Conservation (phyloP, 768 basidiomycete genomes). For the Rhizopogon rudus region DNA sequence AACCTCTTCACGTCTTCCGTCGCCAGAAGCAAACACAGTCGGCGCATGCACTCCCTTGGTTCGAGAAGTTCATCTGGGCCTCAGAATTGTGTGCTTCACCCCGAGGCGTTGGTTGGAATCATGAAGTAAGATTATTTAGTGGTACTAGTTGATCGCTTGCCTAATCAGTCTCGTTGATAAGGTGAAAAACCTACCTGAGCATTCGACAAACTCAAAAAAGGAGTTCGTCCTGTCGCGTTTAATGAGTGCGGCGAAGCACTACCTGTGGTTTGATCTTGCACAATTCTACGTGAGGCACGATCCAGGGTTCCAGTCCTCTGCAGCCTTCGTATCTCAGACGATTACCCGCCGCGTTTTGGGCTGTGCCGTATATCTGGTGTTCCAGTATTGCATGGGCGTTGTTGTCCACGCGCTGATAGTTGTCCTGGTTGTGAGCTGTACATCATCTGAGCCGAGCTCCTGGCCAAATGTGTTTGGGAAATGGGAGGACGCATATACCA, state of each 20-base stretch:
- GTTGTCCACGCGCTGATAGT: not conserved
- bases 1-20: constrained; percentile 19
- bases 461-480: constrained; percentile 36
- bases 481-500: constrained; percentile 29
- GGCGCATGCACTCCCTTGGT: constrained; percentile 8
- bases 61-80: constrained; percentile 25
- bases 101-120: constrained; percentile 32
- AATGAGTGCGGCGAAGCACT: constrained; percentile 3
- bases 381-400: not conserved
- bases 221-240: constrained; percentile 21
- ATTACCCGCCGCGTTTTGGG: not conserved
- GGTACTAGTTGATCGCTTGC: constrained; percentile 8
- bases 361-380: not conserved
- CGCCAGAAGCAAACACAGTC: constrained; percentile 12
- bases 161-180: not conserved
- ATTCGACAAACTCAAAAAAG: constrained; percentile 10
- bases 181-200: constrained; percentile 6
- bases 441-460: constrained; percentile 24
- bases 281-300: constrained; percentile 7
- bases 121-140: constrained; percentile 18
- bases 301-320: constrained; percentile 6
- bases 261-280: constrained; percentile 10
- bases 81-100: constrained; percentile 25
- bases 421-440: constrained; percentile 7
- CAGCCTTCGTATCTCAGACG: not conserved